Evolutionary conservation across 108 stramenopile genomes (phyloP), one percentile per base, ranked within the genome.

Genomic region (Pseudonitzschia multiseries): DNA sequence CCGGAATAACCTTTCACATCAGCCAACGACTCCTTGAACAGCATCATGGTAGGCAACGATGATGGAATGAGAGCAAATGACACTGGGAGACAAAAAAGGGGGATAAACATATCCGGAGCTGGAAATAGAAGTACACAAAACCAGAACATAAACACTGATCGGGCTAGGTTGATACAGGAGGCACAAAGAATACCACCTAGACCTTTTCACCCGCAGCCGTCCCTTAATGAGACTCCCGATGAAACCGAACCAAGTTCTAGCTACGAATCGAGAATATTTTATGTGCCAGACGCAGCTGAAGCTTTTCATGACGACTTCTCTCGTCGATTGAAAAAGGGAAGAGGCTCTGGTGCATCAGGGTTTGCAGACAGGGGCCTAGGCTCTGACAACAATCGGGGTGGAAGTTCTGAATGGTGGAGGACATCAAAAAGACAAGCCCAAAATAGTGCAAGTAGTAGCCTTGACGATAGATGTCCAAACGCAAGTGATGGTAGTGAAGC

Each of bases 241-340:
- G 86, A 86, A 68, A 61, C 79, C 15, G 86, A 86, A 69, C 86
- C 86, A 21, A 75, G 83, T 40, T 82, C 57, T 62, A 75, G 74
- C n/a, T 80, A 76, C 28, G 75, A 84, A 70, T 67, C 75, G 46
- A 40, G 72, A 33, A 52, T 54, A 20, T 72, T 76, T 57, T 33
- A 83, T 17, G 26, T 62, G 8, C 20, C 31, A 4, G 10, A 60
- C 48, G 79, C 71, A 66, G 32, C 33, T 36, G 77, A 77, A 28
- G 76, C 73, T 22, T 56, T 73, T 36, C 36, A 36, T 15, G 85
- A 75, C 61, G 86, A 83, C 68, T 74, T 77, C 33, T 86, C 83
- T 56, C 82, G 83, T 68, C 76, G 10, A 42, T 6, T 42, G n/a
- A 78, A 43, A 56, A 74, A 42, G 28, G 32, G 52, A 43, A 10